Evolutionary conservation across 2,329 filamentous ascomycete species (phyloP).

Genomic region (Macrophomina phaseolina): DNA sequence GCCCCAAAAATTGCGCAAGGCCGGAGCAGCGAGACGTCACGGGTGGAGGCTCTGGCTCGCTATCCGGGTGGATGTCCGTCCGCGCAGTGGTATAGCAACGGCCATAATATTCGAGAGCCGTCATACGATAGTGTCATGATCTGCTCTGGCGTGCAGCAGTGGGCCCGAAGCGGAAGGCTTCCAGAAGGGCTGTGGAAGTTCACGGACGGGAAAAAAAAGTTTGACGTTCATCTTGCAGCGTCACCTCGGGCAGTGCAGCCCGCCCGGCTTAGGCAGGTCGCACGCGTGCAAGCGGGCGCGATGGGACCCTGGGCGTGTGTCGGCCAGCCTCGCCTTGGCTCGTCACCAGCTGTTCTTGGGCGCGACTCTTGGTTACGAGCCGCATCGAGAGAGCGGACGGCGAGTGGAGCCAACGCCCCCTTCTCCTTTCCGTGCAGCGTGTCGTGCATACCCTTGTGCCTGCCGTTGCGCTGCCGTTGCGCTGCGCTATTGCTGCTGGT

Average conservation of each 20-base stretch:
- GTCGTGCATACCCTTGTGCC: not conserved
- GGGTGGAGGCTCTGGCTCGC: slow-evolving; percentile 21
- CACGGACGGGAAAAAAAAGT: not conserved
- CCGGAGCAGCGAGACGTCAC: slow-evolving; percentile 14
- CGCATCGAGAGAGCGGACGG: slow-evolving; percentile 1
- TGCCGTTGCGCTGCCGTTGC: not conserved
- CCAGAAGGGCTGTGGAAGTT: slow-evolving; percentile 11
- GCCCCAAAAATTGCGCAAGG: slow-evolving; percentile 16
- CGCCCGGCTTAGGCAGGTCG: slow-evolving; percentile 2
- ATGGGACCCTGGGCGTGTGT: slow-evolving; percentile 1
- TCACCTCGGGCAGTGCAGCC: not conserved
- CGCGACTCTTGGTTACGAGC: slow-evolving; percentile 12
- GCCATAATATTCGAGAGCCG: slow-evolving; percentile 20
- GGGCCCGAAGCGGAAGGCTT: slow-evolving; percentile 21
- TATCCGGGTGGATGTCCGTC: slow-evolving; percentile 7
- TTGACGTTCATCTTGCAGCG: slow-evolving; percentile 11
- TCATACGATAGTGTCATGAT: slow-evolving; percentile 27
- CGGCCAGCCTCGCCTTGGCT: not conserved
- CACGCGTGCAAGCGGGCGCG: not conserved
- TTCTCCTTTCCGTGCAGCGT: slow-evolving; percentile 11
- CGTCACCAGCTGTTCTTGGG: slow-evolving; percentile 8
- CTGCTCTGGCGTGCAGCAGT: slow-evolving; percentile 21
- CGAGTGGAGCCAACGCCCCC: slow-evolving; percentile 18
- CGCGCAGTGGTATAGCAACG: slow-evolving; percentile 21
- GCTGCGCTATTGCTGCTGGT: not conserved